Conservation (phyloP, 495 filamentous ascomycete species). For the Umbilicaria muhlenbergii region DNA sequence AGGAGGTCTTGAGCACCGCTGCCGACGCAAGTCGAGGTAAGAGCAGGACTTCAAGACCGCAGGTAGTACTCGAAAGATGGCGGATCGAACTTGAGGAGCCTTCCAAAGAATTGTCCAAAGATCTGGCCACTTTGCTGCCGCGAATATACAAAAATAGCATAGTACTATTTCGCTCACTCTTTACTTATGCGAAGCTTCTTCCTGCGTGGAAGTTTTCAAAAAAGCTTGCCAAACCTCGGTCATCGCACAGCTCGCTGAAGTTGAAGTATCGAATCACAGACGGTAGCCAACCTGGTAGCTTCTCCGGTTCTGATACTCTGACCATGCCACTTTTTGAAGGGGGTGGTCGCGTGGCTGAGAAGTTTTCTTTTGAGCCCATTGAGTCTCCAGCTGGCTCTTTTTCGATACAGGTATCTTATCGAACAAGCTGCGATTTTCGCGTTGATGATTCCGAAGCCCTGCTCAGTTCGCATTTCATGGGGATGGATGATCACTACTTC, state of each 20-base stretch:
- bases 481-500: constrained; percentile 76
- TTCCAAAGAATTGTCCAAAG: constrained; percentile 35
- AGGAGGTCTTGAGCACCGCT: constrained; percentile 60
- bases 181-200: constrained; percentile 63
- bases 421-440: constrained; percentile 76
- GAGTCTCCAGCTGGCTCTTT: constrained; percentile 78
- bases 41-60: constrained; percentile 27
- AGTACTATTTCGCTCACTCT: constrained; percentile 86
- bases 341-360: constrained; percentile 49
- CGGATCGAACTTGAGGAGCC: constrained; percentile 56
- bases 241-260: constrained; percentile 43
- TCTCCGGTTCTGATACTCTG: constrained; percentile 43
- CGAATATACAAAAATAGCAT: constrained; percentile 94
- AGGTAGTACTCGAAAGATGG: constrained; percentile 87
- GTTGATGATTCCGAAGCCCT: constrained; percentile 83
- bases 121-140: constrained; percentile 57
- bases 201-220: constrained; percentile 81
- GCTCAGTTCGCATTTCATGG: constrained; percentile 91
- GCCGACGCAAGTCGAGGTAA: constrained; percentile 34
- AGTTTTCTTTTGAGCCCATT: constrained; percentile 61
- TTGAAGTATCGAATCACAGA: constrained; percentile 66
- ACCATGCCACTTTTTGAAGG: constrained; percentile 56
- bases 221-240: constrained; percentile 46
- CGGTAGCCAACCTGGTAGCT: constrained; percentile 29
- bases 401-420: constrained; percentile 64